Base-by-base conservation (phyloP, 2,329 filamentous ascomycete genomes). In the Penicillium janthinellum region DNA sequence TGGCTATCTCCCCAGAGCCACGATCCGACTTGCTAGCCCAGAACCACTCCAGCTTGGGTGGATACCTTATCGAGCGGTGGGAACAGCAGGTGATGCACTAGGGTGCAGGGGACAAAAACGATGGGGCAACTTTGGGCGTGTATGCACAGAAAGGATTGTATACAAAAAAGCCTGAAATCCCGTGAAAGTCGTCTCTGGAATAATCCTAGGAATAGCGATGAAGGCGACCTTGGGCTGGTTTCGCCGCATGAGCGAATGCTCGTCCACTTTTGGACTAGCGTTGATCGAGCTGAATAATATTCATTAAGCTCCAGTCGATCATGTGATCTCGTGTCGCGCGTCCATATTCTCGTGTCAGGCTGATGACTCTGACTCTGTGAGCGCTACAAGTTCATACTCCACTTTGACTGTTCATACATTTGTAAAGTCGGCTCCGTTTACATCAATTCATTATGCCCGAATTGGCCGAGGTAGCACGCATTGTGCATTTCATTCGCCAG, bases 401-500 rank as follows among this genome's bases (percentile, higher is more conserved):
- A 7, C 25, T 17, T 17, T 25, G 6, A 25, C 38, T 53, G 20
- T 56, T 15, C 20, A 55, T 54, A 25, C 15, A 17, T 42, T 56
- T 45, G 34, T 44, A 48, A 20, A 56, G 58, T 1, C 42, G 51
- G 51, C 20, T 3, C 57, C 51, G 44, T 17, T n/a, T 53, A 39
- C 28, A 35, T 20, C 41, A 10, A 45, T 17, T 44, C 14, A 15
- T 53, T 50, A 82, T 82, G 80, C 80, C 80, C 61, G 80, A 82
- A 57, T 75, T 82, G 65, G 77, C 78, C 22, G 80, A 82, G 88
- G 90, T 97, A 66, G 90, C 92, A 20, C 90, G 93, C 45, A 86
- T 94, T 65, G 91, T 96, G 52, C 90, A 96, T 74, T 96, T 89
- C 73, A 86, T 99, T 41, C 88, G 87, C 61, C 88, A 90, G 64